phyloP scores from a whole-genome alignment of 371 early-diverging fungal genomes.

The Dentiscutata heterogama region DNA sequence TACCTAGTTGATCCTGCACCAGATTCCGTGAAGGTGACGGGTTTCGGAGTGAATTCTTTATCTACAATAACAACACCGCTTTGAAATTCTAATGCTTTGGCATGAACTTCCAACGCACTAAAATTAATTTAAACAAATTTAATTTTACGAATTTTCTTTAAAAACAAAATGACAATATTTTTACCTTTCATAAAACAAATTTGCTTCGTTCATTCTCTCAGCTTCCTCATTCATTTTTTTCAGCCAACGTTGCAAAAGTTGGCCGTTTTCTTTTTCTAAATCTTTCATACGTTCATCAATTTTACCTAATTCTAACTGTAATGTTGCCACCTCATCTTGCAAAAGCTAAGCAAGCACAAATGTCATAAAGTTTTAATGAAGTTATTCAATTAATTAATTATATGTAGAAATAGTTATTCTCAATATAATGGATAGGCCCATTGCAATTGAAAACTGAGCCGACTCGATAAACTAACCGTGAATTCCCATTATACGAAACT shows the following conservation, averaged over 20 bases:
- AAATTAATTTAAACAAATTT: not conserved
- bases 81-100: slow-evolving; percentile 37
- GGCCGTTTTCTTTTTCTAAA: slow-evolving; percentile 84
- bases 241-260: slow-evolving; percentile 92
- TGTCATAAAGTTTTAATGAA: not conserved
- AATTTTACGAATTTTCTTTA: no score
- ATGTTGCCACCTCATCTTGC: slow-evolving; percentile 91
- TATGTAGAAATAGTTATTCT: no score
- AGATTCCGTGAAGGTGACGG: not conserved
- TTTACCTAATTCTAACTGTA: slow-evolving; percentile 91
- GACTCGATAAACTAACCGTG: no score
- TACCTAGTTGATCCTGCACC: not conserved
- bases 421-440: not conserved
- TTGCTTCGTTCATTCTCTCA: slow-evolving; percentile 93
- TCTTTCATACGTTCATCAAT: slow-evolving; percentile 81
- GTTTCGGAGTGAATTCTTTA: slow-evolving; percentile 27
- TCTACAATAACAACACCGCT: slow-evolving; percentile 44
- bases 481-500: no score
- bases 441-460: no score
- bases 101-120: slow-evolving; percentile 40
- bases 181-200: slow-evolving; percentile 83
- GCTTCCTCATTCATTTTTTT: slow-evolving; percentile 94
- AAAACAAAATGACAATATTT: not conserved
- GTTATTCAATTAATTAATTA: not conserved
- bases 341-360: slow-evolving; percentile 64